Base-by-base conservation (phyloP, 441 rosid genomes). In the Gossypium trilobum region DNA sequence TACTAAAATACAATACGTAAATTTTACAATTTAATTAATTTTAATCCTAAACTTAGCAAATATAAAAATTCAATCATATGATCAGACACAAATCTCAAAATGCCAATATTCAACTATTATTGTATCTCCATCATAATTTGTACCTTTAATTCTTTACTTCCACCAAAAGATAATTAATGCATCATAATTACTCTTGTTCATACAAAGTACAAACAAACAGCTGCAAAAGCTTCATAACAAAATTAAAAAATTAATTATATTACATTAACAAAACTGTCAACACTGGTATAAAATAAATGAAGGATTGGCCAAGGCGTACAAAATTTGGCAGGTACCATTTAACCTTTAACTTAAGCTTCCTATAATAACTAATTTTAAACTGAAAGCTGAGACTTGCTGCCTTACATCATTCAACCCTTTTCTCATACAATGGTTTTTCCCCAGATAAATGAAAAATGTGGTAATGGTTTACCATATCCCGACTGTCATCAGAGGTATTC, bases 401-500 rank as follows among this genome's bases (percentile, higher is more conserved):
- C 39, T 57, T 57, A 16, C 16, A 11, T 57, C 73, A 22, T 6
- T 50, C 17, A 50, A 50, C 19, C 13, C 14, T 14, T 68, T 11
- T 2, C 59, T 19, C 59, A 54, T 19, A 54, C 4, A 54, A 19
- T 2, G 23, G 27, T 2, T 50, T 50, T 50, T 14, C 20, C 20
- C 46, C 46, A 9, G 13, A 39, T 9, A 39, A 39, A 39, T 9
- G 46, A 39, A 39, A 39, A 9, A 9, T 9, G 46, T 13, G 46
- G 46, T 39, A 39, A 39, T 39, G 46, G 13, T 39, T 39, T n/a
- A 13, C 17, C 55, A 16, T 14, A 14, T 6, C 22, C 57, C 5
- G 57, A 7, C 20, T 5, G 22, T 17, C 55, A 74, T 87, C 81
- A 92, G 42, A 95, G 91, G 74, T 93, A 87, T 69, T 91, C 85